Evolutionary conservation across 345 rosid species (phyloP).

Genomic region (Salix viminalis): DNA sequence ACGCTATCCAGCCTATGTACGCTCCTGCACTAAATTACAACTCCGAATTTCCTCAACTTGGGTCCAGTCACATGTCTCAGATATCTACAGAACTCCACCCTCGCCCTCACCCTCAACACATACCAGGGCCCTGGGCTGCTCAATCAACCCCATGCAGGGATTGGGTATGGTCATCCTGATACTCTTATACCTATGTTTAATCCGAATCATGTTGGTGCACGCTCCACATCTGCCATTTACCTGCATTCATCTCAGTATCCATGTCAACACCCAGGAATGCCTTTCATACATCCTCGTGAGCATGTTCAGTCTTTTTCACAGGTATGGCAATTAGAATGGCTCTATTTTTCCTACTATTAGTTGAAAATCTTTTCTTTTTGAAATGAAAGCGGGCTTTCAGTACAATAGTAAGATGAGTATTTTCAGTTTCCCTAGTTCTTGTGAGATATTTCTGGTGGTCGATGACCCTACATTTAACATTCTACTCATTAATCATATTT

Average conservation of each 20-base stretch:
- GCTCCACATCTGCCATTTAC: conserved; percentile 45
- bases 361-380: neutral
- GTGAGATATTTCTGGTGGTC: neutral
- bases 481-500: neutral
- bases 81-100: conserved; percentile 54
- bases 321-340: conserved; percentile 35
- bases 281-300: conserved; percentile 53
- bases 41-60: conserved; percentile 84
- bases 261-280: conserved; percentile 65
- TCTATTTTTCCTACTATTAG: neutral
- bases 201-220: conserved; percentile 56
- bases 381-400: neutral
- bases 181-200: conserved; percentile 57
- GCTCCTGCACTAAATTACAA: conserved; percentile 72
- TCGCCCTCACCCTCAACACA: conserved; percentile 58
- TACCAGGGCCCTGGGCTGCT: conserved; percentile 51
- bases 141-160: conserved; percentile 49
- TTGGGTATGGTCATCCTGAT: conserved; percentile 73
- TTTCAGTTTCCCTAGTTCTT: neutral
- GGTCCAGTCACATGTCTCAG: conserved; percentile 53
- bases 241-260: conserved; percentile 67
- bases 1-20: conserved; percentile 61
- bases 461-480: neutral
- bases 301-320: conserved; percentile 61
- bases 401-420: neutral